Percentiles rank a stretch among this genome's conserved stretches.
Evolutionary conservation across 176 grass and related monocot species (phyloP).

Genomic region (barley (Hordeum vulgare)): DNA sequence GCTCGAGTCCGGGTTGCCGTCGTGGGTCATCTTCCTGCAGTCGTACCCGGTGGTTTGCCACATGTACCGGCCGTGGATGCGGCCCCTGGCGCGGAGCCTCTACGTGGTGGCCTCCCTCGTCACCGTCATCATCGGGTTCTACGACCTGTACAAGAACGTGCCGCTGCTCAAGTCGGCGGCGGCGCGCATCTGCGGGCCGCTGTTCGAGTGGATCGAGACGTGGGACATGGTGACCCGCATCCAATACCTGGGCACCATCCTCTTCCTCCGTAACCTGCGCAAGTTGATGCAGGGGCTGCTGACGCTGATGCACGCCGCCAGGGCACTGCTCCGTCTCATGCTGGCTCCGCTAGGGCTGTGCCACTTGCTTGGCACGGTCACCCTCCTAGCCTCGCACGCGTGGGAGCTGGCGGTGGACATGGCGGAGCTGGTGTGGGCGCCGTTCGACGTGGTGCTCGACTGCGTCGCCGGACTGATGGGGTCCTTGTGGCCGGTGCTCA

Average conservation of each 20-base stretch:
- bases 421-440: slow-evolving; percentile 40
- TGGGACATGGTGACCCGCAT: slow-evolving; percentile 89
- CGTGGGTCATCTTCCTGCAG: slow-evolving; percentile 92
- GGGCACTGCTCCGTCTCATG: slow-evolving; percentile 8
- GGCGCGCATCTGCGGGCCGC: slow-evolving; percentile 61
- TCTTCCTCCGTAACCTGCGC: slow-evolving; percentile 73
- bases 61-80: slow-evolving; percentile 84
- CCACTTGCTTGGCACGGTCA: background rate
- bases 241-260: slow-evolving; percentile 85
- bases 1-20: slow-evolving; percentile 71
- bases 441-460: slow-evolving; percentile 37
- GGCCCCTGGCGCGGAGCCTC: slow-evolving; percentile 46
- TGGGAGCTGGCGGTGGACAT: slow-evolving; percentile 31
- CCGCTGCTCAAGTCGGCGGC: slow-evolving; percentile 70
- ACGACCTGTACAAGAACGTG: slow-evolving; percentile 95
- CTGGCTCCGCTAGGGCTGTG: slow-evolving; percentile 21
- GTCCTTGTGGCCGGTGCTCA: slow-evolving; percentile 34
- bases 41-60: slow-evolving; percentile 81
- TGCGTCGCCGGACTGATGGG: background rate
- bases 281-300: slow-evolving; percentile 38
- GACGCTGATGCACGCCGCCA: slow-evolving; percentile 10
- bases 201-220: slow-evolving; percentile 80
- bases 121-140: slow-evolving; percentile 88
- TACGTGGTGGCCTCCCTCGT: slow-evolving; percentile 50
- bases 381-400: background rate